Conservation (phyloP, 164 flowering plant genomes). For the Sextonia rubra region DNA sequence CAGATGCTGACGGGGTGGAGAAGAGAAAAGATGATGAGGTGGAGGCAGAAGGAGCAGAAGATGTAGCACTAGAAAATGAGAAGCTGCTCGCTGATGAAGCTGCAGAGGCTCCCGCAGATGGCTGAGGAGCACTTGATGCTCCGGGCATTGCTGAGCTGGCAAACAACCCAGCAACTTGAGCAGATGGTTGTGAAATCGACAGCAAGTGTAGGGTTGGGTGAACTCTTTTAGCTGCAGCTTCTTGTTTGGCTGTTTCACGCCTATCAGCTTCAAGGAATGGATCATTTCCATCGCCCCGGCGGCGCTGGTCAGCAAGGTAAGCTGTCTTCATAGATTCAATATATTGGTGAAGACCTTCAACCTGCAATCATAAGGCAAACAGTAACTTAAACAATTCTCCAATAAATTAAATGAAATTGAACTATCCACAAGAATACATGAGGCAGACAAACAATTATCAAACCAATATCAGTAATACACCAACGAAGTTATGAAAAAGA, state of each 20-base stretch:
- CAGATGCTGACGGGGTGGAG: slow-evolving; percentile 57
- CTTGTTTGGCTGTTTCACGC: slow-evolving; percentile 82
- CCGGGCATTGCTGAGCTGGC: slow-evolving; percentile 52
- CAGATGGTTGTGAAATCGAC: slow-evolving; percentile 54
- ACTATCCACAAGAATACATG: too few relatives aligned
- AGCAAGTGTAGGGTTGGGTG: slow-evolving; percentile 93
- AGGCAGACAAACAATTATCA: slow-evolving; percentile 1
- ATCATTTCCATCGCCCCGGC: slow-evolving; percentile 70
- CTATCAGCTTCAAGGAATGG: slow-evolving; percentile 98
- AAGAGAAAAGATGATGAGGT: slow-evolving; percentile 48
- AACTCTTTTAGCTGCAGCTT: slow-evolving; percentile 88
- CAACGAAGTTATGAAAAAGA: too few relatives aligned
- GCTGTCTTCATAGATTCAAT: slow-evolving; percentile 94
- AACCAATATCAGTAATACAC: background rate
- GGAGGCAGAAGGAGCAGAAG: slow-evolving; percentile 46
- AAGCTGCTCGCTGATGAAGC: slow-evolving; percentile 63
- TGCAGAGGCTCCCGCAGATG: slow-evolving; percentile 35
- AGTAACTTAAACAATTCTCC: background rate
- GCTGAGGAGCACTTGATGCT: slow-evolving; percentile 37
- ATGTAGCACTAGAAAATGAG: slow-evolving; percentile 49
- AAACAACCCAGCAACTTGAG: slow-evolving; percentile 68
- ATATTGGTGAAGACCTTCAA: slow-evolving; percentile 90
- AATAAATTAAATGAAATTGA: background rate
- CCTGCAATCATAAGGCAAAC: slow-evolving; percentile 34
- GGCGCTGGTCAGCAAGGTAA: slow-evolving; percentile 90